phyloP scores from a whole-genome alignment of 225 moss, liverwort and hornwort species.

The Anthoceros angustus region DNA sequence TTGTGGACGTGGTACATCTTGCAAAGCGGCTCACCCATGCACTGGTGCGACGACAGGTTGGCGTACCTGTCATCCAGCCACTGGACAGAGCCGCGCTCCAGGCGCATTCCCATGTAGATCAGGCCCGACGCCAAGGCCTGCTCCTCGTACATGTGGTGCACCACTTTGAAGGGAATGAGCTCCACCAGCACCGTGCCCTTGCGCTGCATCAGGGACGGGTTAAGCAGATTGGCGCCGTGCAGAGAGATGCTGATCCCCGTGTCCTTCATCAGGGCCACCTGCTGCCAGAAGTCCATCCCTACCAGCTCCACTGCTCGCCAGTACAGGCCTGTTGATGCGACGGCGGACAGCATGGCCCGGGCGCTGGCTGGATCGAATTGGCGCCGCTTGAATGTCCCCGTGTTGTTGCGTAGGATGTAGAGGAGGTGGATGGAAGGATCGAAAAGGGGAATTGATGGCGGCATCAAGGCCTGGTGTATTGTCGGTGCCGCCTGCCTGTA shows the following conservation, averaged over 20 bases:
- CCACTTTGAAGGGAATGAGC: background rate
- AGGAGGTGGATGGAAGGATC: background rate
- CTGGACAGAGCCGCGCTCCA: constrained; percentile 1
- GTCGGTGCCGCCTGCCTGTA: background rate
- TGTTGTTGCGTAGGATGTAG: constrained; percentile 2
- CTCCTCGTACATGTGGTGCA: constrained; percentile 5
- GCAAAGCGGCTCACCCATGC: background rate
- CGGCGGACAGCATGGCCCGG: background rate
- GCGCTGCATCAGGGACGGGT: background rate
- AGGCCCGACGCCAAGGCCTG: background rate
- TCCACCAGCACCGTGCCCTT: background rate
- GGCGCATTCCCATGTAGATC: background rate
- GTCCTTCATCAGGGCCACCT: constrained; percentile 4
- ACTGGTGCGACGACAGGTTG: background rate
- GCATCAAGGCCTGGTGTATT: background rate
- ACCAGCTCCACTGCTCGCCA: constrained; percentile 4
- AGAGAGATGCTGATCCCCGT: background rate
- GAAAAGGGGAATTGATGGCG: background rate
- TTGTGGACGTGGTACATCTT: constrained; percentile 3
- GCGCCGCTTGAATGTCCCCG: constrained; percentile 5
- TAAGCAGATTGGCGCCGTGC: constrained; percentile 3
- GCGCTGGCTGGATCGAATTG: background rate
- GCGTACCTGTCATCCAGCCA: background rate
- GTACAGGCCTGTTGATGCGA: background rate
- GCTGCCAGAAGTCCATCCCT: constrained; percentile 2